phyloP scores from a whole-genome alignment of 495 filamentous ascomycete genomes.

The Xylaria grammica region DNA sequence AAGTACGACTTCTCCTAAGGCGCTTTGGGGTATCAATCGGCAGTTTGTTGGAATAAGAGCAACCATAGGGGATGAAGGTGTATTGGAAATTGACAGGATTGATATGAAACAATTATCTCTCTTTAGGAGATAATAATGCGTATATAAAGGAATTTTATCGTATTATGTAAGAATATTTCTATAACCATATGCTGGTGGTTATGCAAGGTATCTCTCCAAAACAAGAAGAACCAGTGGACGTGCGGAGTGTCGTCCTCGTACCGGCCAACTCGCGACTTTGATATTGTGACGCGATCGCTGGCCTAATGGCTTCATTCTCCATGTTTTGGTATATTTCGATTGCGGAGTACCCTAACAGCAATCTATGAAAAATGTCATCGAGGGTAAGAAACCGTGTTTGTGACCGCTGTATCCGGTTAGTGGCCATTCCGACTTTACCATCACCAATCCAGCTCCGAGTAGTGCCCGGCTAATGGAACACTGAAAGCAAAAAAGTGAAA shows the following conservation, averaged over 20 bases:
- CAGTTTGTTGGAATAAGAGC: neutral
- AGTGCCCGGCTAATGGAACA: neutral
- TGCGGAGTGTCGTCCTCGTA: neutral
- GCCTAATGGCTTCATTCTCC: constrained; percentile 1
- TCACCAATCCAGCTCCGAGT: neutral
- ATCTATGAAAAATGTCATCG: constrained; percentile 12
- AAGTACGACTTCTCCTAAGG: constrained; percentile 13
- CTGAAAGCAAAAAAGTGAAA: constrained; percentile 32
- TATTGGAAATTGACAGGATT: neutral
- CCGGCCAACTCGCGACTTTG: neutral
- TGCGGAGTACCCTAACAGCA: neutral
- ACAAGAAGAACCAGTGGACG: too few species aligned
- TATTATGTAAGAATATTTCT: too few species aligned
- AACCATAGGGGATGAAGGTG: neutral
- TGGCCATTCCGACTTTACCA: neutral
- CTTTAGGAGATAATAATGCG: too few species aligned
- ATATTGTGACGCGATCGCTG: neutral
- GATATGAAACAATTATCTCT: too few species aligned
- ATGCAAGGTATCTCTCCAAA: too few species aligned
- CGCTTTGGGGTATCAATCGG: neutral
- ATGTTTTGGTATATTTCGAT: constrained; percentile 1
- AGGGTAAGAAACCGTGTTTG: constrained; percentile 29
- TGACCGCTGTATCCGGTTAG: constrained; percentile 32
- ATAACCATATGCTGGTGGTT: too few species aligned
- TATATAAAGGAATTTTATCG: too few species aligned